A percentile compares a stretch with the other conserved stretches of the same genome.
Evolutionary conservation across 352 stramenopile species (phyloP).

Genomic region (Aphanomyces invadans): DNA sequence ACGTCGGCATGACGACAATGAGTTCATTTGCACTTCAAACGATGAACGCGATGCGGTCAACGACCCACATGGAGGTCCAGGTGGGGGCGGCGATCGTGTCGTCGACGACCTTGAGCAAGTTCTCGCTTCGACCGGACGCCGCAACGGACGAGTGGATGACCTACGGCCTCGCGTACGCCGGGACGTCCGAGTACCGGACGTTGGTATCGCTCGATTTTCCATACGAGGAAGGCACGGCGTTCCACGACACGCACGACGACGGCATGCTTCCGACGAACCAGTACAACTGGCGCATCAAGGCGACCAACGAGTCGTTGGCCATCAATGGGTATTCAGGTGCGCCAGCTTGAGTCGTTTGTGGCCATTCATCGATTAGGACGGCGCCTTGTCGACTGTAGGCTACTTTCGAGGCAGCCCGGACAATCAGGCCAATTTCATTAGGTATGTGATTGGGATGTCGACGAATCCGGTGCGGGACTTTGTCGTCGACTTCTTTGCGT

Average conservation of each 20-base stretch:
- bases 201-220: constrained; percentile 2
- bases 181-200: not conserved
- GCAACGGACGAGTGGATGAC: too few species aligned
- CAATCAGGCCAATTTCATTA: not conserved
- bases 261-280: not conserved
- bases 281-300: not conserved
- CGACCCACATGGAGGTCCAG: not conserved
- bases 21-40: not conserved
- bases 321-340: constrained; percentile 5
- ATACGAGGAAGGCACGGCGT: not conserved
- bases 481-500: constrained; percentile 2
- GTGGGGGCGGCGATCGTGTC: constrained; percentile 2
- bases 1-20: not conserved
- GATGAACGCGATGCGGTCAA: not conserved
- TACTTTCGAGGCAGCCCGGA: not conserved
- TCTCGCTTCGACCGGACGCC: not conserved
- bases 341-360: too few species aligned
- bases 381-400: not conserved
- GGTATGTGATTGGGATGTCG: constrained; percentile 14
- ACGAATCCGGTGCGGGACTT: constrained; percentile 13
- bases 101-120: not conserved
- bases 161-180: not conserved
- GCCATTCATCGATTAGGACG: too few species aligned
- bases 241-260: not conserved
- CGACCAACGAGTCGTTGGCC: not conserved